A percentile compares a stretch with the other conserved stretches of the same genome.
phyloP scores from a whole-genome alignment of 495 filamentous ascomycete genomes.

The Apiosordaria backusii region DNA sequence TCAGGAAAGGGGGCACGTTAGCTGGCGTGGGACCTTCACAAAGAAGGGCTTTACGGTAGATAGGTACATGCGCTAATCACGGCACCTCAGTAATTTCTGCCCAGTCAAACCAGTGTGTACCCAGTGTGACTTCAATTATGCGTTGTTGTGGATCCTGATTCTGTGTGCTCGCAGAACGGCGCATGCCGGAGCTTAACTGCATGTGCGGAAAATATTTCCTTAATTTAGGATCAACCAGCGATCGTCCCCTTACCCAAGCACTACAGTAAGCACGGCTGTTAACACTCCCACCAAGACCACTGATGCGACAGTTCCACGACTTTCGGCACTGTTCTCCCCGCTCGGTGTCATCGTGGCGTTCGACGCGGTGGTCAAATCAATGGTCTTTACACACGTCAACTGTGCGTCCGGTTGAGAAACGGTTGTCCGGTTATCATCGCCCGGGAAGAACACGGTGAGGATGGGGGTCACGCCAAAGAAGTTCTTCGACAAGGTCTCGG shows the following conservation, averaged over 20 bases:
- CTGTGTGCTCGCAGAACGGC: too few relatives aligned
- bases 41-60: too few relatives aligned
- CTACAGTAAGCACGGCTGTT: background rate
- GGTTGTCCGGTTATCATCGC: background rate
- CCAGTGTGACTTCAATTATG: too few relatives aligned
- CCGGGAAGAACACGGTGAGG: slow-evolving; percentile 9
- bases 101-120: too few relatives aligned
- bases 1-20: too few relatives aligned
- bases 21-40: too few relatives aligned
- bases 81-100: too few relatives aligned
- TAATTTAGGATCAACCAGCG: too few relatives aligned
- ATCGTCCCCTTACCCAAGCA: slow-evolving; percentile 2
- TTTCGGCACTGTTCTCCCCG: background rate
- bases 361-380: slow-evolving; percentile 12
- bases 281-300: background rate
- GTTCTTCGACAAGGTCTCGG: background rate
- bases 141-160: too few relatives aligned
- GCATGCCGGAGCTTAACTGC: too few relatives aligned
- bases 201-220: too few relatives aligned
- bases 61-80: too few relatives aligned
- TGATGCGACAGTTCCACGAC: background rate
- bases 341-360: background rate
- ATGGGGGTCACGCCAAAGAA: slow-evolving; percentile 14
- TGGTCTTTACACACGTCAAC: slow-evolving; percentile 10
- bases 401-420: background rate